phyloP scores from a whole-genome alignment of 768 basidiomycete genomes.

The Lactarius psammicola region DNA sequence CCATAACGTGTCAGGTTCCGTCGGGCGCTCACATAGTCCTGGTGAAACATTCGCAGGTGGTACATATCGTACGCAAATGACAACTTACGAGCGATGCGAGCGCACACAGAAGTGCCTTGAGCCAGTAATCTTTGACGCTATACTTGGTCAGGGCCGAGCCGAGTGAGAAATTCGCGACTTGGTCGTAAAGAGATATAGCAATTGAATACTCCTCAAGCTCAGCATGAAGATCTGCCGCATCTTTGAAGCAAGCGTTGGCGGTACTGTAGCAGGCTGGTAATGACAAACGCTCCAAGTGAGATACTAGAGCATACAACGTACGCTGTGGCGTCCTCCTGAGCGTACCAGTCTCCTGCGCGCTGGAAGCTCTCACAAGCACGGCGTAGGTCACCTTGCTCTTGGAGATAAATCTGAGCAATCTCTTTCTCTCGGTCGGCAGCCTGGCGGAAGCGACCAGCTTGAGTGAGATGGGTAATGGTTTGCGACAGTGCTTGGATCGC shows the following conservation, averaged over 20 bases:
- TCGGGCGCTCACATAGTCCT: slow-evolving; percentile 85
- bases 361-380: slow-evolving; percentile 91
- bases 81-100: slow-evolving; percentile 77
- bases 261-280: slow-evolving; percentile 55
- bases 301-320: slow-evolving; percentile 43
- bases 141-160: slow-evolving; percentile 89
- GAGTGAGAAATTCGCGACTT: slow-evolving; percentile 84
- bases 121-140: slow-evolving; percentile 98
- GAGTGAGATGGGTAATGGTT: slow-evolving; percentile 79
- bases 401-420: slow-evolving; percentile 91
- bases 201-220: slow-evolving; percentile 81
- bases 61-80: background rate
- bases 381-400: slow-evolving; percentile 72
- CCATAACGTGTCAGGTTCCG: slow-evolving; percentile 77
- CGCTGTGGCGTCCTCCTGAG: slow-evolving; percentile 96
- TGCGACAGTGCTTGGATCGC: slow-evolving; percentile 84
- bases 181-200: slow-evolving; percentile 87
- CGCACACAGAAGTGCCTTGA: slow-evolving; percentile 81
- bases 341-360: slow-evolving; percentile 94
- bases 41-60: background rate
- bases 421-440: slow-evolving; percentile 98
- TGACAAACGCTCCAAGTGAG: background rate
- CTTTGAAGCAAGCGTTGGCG: slow-evolving; percentile 93
- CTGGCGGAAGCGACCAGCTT: slow-evolving; percentile 89
- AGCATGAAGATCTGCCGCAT: slow-evolving; percentile 93